These are phyloP conservation scores for Prasinococcaceae sp. DNA, from an alignment of 139 green algal species.

Conservation along the genomic window DNA sequence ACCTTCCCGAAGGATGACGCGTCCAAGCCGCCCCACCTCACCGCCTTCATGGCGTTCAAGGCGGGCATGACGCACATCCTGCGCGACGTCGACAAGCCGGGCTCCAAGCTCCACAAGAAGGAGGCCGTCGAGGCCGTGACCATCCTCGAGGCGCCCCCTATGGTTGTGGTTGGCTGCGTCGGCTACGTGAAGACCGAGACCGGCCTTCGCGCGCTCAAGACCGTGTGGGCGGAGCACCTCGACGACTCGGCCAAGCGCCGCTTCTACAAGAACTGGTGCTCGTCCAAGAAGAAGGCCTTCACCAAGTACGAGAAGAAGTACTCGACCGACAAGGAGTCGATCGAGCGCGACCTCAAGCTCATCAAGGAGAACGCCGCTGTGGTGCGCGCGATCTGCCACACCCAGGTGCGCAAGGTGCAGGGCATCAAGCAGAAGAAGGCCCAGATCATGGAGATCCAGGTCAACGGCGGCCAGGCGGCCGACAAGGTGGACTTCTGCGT, in stretches of 20 bases:
- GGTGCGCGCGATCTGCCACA: conserved; percentile 86
- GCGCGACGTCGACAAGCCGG: conserved; percentile 95
- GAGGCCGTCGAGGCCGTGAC: conserved; percentile 94
- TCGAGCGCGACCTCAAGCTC: conserved; percentile 73
- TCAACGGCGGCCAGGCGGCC: conserved; percentile 81
- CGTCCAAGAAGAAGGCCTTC: conserved; percentile 99
- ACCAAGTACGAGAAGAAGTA: conserved; percentile 95
- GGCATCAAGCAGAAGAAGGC: conserved; percentile 82
- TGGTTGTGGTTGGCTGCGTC: conserved; percentile 94
- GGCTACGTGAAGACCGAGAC: conserved; percentile 90
- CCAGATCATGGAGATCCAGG: conserved; percentile 97
- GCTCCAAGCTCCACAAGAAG: conserved; percentile 99
- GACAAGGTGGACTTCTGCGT: conserved; percentile 96
- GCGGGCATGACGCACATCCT: conserved; percentile 96
- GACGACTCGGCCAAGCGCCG: conserved; percentile 76
- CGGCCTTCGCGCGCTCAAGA: conserved; percentile 80
- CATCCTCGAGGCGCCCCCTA: conserved; percentile 88
- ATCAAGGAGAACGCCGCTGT: conserved; percentile 88
- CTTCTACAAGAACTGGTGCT: conserved; percentile 98
- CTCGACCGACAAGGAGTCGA: conserved; percentile 71
- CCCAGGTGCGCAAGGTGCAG: conserved; percentile 52
- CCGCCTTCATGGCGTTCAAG: conserved; percentile 90
- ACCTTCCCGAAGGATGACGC: conserved; percentile 85
- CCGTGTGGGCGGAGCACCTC: conserved; percentile 95
- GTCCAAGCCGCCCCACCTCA: conserved; percentile 77